Conservation (phyloP, 441 rosid genomes). For the Sinapis alba region DNA sequence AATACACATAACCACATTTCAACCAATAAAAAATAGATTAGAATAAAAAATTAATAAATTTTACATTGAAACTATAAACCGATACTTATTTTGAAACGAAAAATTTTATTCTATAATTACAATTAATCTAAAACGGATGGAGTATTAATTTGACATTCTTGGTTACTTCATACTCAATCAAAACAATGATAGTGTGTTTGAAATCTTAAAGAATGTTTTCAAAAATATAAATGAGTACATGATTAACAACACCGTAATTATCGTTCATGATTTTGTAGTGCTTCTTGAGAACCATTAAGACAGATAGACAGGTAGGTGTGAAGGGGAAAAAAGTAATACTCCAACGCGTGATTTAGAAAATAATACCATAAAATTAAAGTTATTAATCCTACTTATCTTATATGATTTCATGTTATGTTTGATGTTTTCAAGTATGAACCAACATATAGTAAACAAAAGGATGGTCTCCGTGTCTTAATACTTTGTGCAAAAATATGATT, state of each 20-base stretch:
- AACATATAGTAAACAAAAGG: conserved; percentile 5
- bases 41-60: too few species aligned
- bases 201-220: conserved; percentile 25
- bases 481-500: not conserved
- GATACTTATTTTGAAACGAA: too few species aligned
- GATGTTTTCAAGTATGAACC: conserved; percentile 23
- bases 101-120: too few species aligned
- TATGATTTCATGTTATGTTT: not conserved
- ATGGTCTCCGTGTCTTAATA: conserved; percentile 11
- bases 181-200: conserved; percentile 19
- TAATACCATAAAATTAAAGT: not conserved
- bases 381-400: not conserved
- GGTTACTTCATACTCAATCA: conserved; percentile 18
- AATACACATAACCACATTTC: too few species aligned
- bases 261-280: conserved; percentile 27
- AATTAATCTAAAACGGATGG: too few species aligned
- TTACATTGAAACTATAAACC: too few species aligned
- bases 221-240: conserved; percentile 15
- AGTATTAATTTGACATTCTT: conserved; percentile 6
- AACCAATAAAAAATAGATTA: too few species aligned
- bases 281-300: conserved; percentile 15
- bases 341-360: conserved; percentile 16
- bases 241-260: conserved; percentile 34
- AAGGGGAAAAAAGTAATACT: not conserved
- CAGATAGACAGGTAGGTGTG: not conserved